These are phyloP conservation scores for Claviceps sp. DNA, from an alignment of 2,329 filamentous ascomycete species.

Conservation along the genomic window DNA sequence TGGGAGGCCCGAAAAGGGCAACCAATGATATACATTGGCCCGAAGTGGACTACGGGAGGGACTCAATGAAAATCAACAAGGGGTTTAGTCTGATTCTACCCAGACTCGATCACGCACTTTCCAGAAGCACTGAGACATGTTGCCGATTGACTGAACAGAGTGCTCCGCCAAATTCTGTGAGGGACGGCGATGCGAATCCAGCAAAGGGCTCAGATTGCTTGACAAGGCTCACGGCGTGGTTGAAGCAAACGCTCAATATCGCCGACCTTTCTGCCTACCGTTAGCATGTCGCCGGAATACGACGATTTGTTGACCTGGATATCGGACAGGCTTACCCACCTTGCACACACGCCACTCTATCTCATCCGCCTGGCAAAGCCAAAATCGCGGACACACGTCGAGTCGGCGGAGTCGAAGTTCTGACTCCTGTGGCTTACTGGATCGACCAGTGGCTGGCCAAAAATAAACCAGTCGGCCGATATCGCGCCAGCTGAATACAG, in stretches of 20 bases:
- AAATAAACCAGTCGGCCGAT: conserved; percentile 9
- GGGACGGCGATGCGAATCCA: conserved; percentile 1
- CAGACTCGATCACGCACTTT: conserved; percentile 5
- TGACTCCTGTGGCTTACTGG: conserved; percentile 2
- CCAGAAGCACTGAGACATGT: background rate
- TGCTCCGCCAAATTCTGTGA: conserved; percentile 2
- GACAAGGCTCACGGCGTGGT: background rate
- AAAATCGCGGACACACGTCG: background rate
- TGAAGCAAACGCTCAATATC: background rate
- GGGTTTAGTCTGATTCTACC: conserved; percentile 2
- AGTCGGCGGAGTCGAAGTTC: background rate
- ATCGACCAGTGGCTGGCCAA: conserved; percentile 7
- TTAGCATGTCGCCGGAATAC: background rate
- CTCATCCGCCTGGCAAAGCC: background rate
- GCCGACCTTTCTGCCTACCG: background rate
- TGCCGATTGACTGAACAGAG: background rate
- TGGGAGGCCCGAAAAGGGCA: conserved; percentile 1
- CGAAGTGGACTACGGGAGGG: background rate
- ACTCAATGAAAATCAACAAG: conserved; percentile 1
- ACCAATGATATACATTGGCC: conserved; percentile 1
- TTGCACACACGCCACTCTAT: background rate
- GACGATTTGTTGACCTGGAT: background rate
- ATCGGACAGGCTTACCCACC: background rate
- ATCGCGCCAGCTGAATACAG: conserved; percentile 2
- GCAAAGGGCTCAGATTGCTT: background rate